phyloP scores from a whole-genome alignment of 140 eudicot species.

The Ambrosia hybrid region DNA sequence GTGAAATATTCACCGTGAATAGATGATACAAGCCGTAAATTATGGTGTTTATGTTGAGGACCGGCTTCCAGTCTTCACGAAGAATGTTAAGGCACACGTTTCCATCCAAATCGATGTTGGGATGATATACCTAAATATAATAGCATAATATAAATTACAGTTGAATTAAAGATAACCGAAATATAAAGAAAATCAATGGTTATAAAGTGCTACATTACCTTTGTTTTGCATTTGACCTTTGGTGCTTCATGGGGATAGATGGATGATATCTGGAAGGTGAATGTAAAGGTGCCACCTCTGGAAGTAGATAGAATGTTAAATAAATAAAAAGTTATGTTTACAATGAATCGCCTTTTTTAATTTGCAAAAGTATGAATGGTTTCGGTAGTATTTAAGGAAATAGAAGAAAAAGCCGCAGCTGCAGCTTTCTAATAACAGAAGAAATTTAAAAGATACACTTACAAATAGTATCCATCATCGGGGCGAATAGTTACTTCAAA shows the following conservation, averaged over 20 bases:
- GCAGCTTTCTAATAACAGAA: not conserved
- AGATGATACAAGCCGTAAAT: conserved; percentile 93
- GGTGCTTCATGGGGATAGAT: conserved; percentile 99
- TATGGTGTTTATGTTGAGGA: conserved; percentile 84
- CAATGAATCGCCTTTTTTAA: not conserved
- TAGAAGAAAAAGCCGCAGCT: not conserved
- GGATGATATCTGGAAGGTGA: conserved; percentile 83
- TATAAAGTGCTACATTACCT: conserved; percentile 43
- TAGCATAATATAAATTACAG: not conserved
- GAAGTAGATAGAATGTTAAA: conserved; percentile 22
- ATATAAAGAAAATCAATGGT: not conserved
- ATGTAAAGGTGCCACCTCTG: conserved; percentile 87
- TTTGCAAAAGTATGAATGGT: not conserved
- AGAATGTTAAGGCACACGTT: conserved; percentile 99
- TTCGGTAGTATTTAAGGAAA: too few species aligned
- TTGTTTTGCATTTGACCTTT: conserved; percentile 99
- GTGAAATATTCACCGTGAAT: conserved; percentile 60
- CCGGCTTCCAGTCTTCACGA: conserved; percentile 98
- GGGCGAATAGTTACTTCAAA: conserved; percentile 97
- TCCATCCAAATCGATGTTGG: conserved; percentile 99
- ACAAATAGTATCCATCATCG: conserved; percentile 95
- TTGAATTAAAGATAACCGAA: not conserved
- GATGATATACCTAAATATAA: conserved; percentile 81
- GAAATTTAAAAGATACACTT: conserved; percentile 30
- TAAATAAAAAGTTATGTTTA: not conserved